Percentiles rank a stretch among this genome's conserved stretches.
These are phyloP conservation scores for Rehmannia glutinosa DNA, from an alignment of 257 asterid genomes.

Conservation along the genomic window DNA sequence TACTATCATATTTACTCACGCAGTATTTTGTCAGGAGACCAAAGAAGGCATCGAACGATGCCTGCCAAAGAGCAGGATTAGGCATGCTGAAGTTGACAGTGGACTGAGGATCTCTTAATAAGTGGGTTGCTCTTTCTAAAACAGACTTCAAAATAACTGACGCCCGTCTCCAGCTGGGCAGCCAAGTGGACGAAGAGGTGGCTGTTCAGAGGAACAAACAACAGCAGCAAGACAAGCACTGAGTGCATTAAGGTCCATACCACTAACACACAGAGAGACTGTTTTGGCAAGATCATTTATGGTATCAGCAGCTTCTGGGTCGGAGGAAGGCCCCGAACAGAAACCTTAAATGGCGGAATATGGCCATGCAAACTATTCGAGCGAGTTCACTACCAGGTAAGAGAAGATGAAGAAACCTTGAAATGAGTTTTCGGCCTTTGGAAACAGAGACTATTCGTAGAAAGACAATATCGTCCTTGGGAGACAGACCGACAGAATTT, in stretches of 20 bases:
- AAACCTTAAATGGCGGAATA: conserved; percentile 85
- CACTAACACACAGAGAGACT: conserved; percentile 53
- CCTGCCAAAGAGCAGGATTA: conserved; percentile 88
- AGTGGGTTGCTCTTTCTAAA: conserved; percentile 70
- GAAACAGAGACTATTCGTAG: conserved; percentile 68
- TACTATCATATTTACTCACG: conserved; percentile 67
- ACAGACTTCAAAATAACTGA: conserved; percentile 70
- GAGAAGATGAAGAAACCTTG: conserved; percentile 80
- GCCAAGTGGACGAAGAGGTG: conserved; percentile 91
- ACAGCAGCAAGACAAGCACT: conserved; percentile 98
- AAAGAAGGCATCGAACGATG: conserved; percentile 95
- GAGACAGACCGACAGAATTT: conserved; percentile 56
- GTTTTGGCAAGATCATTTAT: conserved; percentile 51
- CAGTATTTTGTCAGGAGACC: conserved; percentile 82
- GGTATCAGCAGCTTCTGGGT: conserved; percentile 55
- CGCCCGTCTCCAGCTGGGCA: conserved; percentile 86
- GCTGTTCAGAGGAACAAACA: conserved; percentile 96
- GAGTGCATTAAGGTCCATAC: conserved; percentile 90
- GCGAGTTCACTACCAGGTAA: conserved; percentile 81
- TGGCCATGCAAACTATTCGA: conserved; percentile 93
- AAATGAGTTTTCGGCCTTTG: conserved; percentile 81
- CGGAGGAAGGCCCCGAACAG: conserved; percentile 84
- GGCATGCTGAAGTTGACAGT: conserved; percentile 50
- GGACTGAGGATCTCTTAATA: conserved; percentile 52
- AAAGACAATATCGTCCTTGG: conserved; percentile 83